A percentile compares a stretch with the other conserved stretches of the same genome.
These are phyloP conservation scores for Dipodascus geniculatus DNA, from an alignment of 805 yeast genomes.

Conservation along the genomic window DNA sequence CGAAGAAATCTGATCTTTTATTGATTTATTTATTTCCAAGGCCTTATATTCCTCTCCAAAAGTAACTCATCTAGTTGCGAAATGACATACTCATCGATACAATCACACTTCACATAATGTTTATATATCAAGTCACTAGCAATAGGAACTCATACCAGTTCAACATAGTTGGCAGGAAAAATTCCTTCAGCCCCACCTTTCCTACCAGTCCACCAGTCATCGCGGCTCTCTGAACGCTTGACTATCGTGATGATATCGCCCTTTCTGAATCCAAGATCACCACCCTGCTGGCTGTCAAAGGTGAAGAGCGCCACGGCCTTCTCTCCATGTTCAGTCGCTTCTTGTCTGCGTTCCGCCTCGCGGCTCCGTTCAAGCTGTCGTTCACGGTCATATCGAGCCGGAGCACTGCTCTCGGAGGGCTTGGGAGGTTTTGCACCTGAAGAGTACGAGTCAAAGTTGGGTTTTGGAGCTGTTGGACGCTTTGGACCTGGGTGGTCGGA, in stretches of 20 bases:
- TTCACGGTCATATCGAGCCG: slow-evolving; percentile 12
- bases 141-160: slow-evolving; percentile 37
- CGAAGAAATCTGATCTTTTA: too few species aligned
- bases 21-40: background rate
- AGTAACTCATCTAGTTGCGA: background rate
- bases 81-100: background rate
- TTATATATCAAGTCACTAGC: background rate
- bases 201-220: slow-evolving; percentile 99
- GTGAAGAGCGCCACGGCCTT: slow-evolving; percentile 86
- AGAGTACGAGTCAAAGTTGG: slow-evolving; percentile 22
- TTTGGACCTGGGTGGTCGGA: slow-evolving; percentile 27
- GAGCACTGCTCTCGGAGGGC: slow-evolving; percentile 5
- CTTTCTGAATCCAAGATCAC: slow-evolving; percentile 85
- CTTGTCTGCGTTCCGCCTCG: slow-evolving; percentile 6
- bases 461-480: slow-evolving; percentile 34
- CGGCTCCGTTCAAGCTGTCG: background rate
- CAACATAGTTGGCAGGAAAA: slow-evolving; percentile 96
- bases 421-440: background rate
- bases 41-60: background rate
- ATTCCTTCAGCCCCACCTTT: slow-evolving; percentile 77
- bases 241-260: slow-evolving; percentile 87
- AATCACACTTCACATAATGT: background rate
- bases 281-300: slow-evolving; percentile 86
- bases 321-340: slow-evolving; percentile 30
- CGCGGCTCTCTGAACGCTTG: slow-evolving; percentile 75